These are phyloP conservation scores for Dissoconium aciculare DNA, from an alignment of 2,329 filamentous ascomycete genomes.

Conservation along the genomic window DNA sequence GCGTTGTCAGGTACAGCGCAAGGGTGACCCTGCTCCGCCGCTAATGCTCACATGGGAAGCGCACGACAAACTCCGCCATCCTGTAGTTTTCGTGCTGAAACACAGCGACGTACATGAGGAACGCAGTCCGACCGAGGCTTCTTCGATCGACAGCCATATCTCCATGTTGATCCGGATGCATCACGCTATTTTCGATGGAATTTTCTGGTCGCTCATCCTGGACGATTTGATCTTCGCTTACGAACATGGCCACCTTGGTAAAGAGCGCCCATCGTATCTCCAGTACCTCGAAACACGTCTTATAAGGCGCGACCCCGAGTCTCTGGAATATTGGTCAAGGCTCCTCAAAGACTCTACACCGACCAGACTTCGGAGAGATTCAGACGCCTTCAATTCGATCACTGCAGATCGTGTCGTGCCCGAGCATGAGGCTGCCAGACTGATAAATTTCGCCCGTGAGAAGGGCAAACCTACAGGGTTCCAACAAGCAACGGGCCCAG, in stretches of 20 bases:
- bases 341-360: conserved; percentile 1
- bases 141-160: not conserved
- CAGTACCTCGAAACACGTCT: conserved; percentile 1
- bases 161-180: not conserved
- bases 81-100: too few relatives aligned
- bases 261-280: not conserved
- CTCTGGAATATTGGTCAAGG: not conserved
- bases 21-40: too few relatives aligned
- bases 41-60: too few relatives aligned
- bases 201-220: not conserved
- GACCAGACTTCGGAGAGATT: conserved; percentile 1
- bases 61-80: too few relatives aligned
- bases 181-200: conserved; percentile 2
- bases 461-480: too few relatives aligned
- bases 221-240: conserved; percentile 1
- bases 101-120: not conserved
- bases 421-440: too few relatives aligned
- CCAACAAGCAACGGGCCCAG: too few relatives aligned
- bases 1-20: too few relatives aligned
- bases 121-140: not conserved
- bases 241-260: not conserved
- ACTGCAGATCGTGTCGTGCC: too few relatives aligned
- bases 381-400: too few relatives aligned
- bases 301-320: not conserved
- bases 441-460: too few relatives aligned